A percentile compares a stretch with the other conserved stretches of the same genome.
These are phyloP conservation scores for Agaricus sinodeliciosus DNA, from an alignment of 768 basidiomycete species.

Conservation along the genomic window DNA sequence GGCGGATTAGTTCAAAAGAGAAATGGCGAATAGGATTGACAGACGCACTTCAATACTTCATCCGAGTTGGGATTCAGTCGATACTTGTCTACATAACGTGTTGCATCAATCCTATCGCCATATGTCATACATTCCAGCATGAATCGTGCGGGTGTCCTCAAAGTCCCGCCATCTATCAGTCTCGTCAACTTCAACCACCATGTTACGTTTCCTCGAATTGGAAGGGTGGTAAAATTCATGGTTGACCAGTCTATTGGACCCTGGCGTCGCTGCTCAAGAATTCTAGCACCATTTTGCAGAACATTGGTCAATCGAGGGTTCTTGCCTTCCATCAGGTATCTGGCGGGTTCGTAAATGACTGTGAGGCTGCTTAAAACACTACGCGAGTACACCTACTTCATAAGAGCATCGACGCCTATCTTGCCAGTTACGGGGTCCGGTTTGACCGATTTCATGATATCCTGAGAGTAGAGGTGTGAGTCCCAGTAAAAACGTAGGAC, in stretches of 20 bases:
- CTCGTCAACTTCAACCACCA: slow-evolving; percentile 5
- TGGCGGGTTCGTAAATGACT: background rate
- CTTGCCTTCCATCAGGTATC: slow-evolving; percentile 11
- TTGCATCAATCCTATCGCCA: slow-evolving; percentile 9
- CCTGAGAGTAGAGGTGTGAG: background rate
- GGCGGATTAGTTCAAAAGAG: background rate
- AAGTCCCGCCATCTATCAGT: background rate
- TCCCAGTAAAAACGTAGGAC: background rate
- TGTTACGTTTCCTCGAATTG: slow-evolving; percentile 5
- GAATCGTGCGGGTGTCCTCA: background rate
- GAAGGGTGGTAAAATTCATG: background rate
- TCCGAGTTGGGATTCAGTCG: slow-evolving; percentile 5
- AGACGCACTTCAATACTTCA: slow-evolving; percentile 10
- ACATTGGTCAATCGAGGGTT: slow-evolving; percentile 9
- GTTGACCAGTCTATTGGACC: slow-evolving; percentile 3
- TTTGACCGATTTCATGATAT: slow-evolving; percentile 9
- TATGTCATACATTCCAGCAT: slow-evolving; percentile 11
- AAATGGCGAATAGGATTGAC: background rate
- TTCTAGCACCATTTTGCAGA: slow-evolving; percentile 1
- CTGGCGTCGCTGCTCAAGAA: background rate
- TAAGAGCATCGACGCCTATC: slow-evolving; percentile 10
- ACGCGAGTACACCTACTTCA: slow-evolving; percentile 4
- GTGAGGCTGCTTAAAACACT: background rate
- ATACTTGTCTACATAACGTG: slow-evolving; percentile 8
- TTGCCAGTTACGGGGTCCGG: slow-evolving; percentile 13